Evolutionary conservation across 225 moss, liverwort and hornwort genomes (phyloP).

Genomic region (Bryoerythrophyllum caledonicum): DNA sequence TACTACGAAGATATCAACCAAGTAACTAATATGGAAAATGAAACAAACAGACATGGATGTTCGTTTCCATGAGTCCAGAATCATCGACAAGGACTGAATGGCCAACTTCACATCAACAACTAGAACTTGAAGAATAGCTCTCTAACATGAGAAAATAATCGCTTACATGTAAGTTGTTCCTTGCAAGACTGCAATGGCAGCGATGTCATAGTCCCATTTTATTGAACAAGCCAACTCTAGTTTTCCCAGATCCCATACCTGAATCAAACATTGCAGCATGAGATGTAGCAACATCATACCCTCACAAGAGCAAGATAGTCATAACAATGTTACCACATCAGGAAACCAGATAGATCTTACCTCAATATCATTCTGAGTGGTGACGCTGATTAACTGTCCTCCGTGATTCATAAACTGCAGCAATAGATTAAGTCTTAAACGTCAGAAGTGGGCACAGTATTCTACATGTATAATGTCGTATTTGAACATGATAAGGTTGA

Average conservation of each 20-base stretch:
- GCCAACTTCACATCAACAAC: conserved; percentile 2
- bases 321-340: neutral
- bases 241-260: conserved; percentile 81
- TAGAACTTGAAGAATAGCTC: neutral
- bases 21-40: neutral
- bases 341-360: conserved; percentile 40
- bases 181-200: conserved; percentile 71
- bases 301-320: conserved; percentile 4
- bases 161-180: conserved; percentile 90
- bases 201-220: conserved; percentile 79
- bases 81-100: neutral
- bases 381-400: conserved; percentile 71
- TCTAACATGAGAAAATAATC: neutral
- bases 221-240: conserved; percentile 64
- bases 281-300: conserved; percentile 7
- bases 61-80: neutral
- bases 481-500: too few relatives aligned
- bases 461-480: too few relatives aligned
- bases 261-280: conserved; percentile 27
- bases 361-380: conserved; percentile 90
- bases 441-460: too few relatives aligned
- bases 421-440: neutral
- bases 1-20: conserved; percentile 3
- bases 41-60: conserved; percentile 8
- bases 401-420: conserved; percentile 89